Base-by-base conservation (phyloP, 1,284 basidiomycete species). In the Tranzscheliella williamsii region DNA sequence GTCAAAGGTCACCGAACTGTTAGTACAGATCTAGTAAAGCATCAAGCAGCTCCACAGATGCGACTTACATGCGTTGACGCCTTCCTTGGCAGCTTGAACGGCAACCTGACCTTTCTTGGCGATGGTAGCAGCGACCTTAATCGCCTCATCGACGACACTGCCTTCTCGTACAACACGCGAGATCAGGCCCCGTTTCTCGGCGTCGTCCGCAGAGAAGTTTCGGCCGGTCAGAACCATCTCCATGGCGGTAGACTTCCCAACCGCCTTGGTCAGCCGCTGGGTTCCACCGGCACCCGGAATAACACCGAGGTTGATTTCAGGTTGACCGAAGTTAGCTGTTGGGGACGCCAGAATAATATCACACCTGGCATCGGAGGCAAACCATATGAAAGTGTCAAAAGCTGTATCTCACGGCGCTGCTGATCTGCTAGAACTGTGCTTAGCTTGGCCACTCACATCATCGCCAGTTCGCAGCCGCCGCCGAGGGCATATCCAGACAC, bases 291-390 rank as follows among this genome's bases (percentile, higher is more conserved):
- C 90, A 11, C 91, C 91, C 15, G 95, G 94, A 74, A 97, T 97
- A 60, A 94, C 88, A 56, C 95, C 94, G 38, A 98, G 84, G 78
- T 91, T 94, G 80, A 98, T 94, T 78, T 98, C 95, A 24, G 95
- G 94, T 78, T 97, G 95, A 27, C 91, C 92, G 72, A 98, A 96
- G 66, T 86, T 86, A 26, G 95, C 94, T 17, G 85, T 90, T 5
- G 91, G 89, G 5, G 92, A 88, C n/a, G 89, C 91, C 54, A 97
- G 85, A 74, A 97, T 87, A 79, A 98, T 93, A 80, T 98, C 95
- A 79, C 90, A 81, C 79, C 78, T 80, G 65, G 34, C 33, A 4
- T 9, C 22, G 4, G 18, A 8, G 24, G n/a, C 26, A 15, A 44
- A 17, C 15, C n/a, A n/a, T n/a, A n/a, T 24, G 12, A 15, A 12